A percentile compares a stretch with the other conserved stretches of the same genome.
phyloP scores from a whole-genome alignment of 805 yeast genomes.

The Sugiyamaella floridensis region DNA sequence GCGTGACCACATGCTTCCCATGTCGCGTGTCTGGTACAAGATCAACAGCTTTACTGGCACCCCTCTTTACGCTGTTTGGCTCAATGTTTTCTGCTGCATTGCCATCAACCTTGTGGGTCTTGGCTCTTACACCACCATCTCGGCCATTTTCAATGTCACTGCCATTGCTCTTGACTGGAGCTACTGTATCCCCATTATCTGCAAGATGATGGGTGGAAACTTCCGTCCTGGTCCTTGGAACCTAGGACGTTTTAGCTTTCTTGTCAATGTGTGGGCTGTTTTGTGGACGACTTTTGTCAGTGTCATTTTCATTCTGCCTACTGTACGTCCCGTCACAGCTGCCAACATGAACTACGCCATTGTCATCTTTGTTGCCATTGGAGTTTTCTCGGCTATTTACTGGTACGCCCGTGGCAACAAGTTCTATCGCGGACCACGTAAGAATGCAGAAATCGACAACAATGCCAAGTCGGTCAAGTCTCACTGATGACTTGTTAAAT shows the following conservation, averaged over 20 bases:
- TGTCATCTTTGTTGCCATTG: slow-evolving; percentile 52
- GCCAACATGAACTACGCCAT: slow-evolving; percentile 57
- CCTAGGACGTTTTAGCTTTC: slow-evolving; percentile 15
- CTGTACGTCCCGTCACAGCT: slow-evolving; percentile 33
- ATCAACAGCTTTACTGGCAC: slow-evolving; percentile 53
- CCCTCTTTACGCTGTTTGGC: slow-evolving; percentile 62
- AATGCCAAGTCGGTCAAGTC: neutral
- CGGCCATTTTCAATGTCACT: slow-evolving; percentile 78
- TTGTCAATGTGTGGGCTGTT: slow-evolving; percentile 18
- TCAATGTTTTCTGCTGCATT: slow-evolving; percentile 31
- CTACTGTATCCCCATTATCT: slow-evolving; percentile 57
- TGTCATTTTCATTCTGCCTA: slow-evolving; percentile 20
- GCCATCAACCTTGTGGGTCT: slow-evolving; percentile 58
- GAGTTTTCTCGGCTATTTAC: slow-evolving; percentile 41
- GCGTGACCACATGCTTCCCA: slow-evolving; percentile 74
- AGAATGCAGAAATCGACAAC: slow-evolving; percentile 11
- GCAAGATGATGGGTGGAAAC: slow-evolving; percentile 11
- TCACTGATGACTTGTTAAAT: neutral
- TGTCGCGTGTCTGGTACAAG: slow-evolving; percentile 53
- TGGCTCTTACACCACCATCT: slow-evolving; percentile 66
- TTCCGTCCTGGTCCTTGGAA: slow-evolving; percentile 20
- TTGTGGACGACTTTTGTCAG: slow-evolving; percentile 20
- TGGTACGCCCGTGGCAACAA: slow-evolving; percentile 40
- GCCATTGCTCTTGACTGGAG: slow-evolving; percentile 70
- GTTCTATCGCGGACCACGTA: slow-evolving; percentile 19